phyloP scores from a whole-genome alignment of 1,284 basidiomycete species.

The Pholiota adiposa region DNA sequence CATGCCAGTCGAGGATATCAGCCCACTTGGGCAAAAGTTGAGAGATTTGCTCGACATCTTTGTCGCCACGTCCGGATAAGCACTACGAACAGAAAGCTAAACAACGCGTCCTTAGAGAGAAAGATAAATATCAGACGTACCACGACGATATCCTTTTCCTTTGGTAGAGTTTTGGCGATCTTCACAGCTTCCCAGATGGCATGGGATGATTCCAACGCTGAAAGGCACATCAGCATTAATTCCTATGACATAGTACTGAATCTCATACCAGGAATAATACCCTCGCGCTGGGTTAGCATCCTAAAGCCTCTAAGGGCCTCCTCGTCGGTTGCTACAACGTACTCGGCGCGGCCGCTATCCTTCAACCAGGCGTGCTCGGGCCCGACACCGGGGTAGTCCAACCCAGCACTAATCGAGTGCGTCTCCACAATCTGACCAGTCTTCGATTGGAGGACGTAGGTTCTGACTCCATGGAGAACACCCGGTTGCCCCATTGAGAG shows the following conservation, averaged over 20 bases:
- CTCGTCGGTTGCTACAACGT: constrained; percentile 92
- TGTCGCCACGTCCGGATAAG: constrained; percentile 90
- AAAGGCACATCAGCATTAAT: constrained; percentile 1
- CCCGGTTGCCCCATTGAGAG: constrained; percentile 89
- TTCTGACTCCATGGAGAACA: constrained; percentile 95
- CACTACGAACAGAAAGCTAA: constrained; percentile 54
- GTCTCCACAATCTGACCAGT: constrained; percentile 96
- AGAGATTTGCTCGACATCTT: constrained; percentile 93
- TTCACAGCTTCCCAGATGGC: constrained; percentile 93
- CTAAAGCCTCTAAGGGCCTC: constrained; percentile 93
- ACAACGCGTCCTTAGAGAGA: background rate
- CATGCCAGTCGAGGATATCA: constrained; percentile 88
- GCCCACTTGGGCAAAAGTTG: constrained; percentile 89
- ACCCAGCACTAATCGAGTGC: constrained; percentile 95
- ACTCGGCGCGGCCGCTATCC: constrained; percentile 92
- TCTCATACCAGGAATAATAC: constrained; percentile 90
- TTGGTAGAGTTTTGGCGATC: constrained; percentile 83
- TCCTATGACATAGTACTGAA: background rate
- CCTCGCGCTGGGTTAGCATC: constrained; percentile 89
- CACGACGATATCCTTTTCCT: constrained; percentile 89
- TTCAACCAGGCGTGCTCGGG: constrained; percentile 98
- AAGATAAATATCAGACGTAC: constrained; percentile 51
- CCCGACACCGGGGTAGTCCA: constrained; percentile 93
- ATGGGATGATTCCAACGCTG: constrained; percentile 94
- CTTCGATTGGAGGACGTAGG: constrained; percentile 90